A percentile compares a stretch with the other conserved stretches of the same genome.
phyloP scores from a whole-genome alignment of 805 yeast genomes.

The Candida wancherniae region DNA sequence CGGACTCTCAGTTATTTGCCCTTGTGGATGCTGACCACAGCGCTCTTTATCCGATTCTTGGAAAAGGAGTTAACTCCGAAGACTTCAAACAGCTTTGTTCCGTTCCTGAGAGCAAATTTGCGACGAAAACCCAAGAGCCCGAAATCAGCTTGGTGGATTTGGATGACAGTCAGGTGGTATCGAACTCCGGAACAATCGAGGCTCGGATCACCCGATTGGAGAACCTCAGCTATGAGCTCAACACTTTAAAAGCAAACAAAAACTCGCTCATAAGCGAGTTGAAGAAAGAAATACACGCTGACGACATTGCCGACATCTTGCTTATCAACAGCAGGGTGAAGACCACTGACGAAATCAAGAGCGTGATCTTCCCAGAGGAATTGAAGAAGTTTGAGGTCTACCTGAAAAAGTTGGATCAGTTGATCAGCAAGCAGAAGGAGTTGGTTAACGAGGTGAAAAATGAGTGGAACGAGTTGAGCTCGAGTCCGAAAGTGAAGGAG shows the following conservation, averaged over 20 bases:
- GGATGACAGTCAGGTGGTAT: constrained; percentile 42
- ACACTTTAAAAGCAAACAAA: constrained; percentile 61
- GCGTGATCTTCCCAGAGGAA: constrained; percentile 59
- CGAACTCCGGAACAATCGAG: constrained; percentile 20
- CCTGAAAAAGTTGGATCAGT: constrained; percentile 59
- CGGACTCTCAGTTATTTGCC: constrained; percentile 52
- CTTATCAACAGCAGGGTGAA: constrained; percentile 57
- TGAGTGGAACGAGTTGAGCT: constrained; percentile 27
- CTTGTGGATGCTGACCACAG: constrained; percentile 36
- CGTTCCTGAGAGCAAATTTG: constrained; percentile 5
- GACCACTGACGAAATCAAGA: constrained; percentile 52
- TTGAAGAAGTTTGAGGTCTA: constrained; percentile 70
- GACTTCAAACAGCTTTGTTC: constrained; percentile 34
- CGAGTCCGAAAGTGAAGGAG: constrained; percentile 31
- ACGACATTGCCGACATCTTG: constrained; percentile 77
- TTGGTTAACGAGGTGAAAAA: constrained; percentile 32
- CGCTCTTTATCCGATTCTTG: constrained; percentile 23
- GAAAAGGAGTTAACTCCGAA: constrained; percentile 39
- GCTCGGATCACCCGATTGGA: constrained; percentile 48
- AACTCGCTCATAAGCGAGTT: constrained; percentile 55
- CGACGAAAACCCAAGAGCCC: constrained; percentile 16
- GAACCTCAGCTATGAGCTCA: constrained; percentile 55
- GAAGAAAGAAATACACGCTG: constrained; percentile 66
- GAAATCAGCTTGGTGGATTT: constrained; percentile 58
- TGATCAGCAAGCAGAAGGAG: constrained; percentile 60